Evolutionary conservation across 2,329 filamentous ascomycete genomes (phyloP).

Genomic region (Penicillium vulpinum): DNA sequence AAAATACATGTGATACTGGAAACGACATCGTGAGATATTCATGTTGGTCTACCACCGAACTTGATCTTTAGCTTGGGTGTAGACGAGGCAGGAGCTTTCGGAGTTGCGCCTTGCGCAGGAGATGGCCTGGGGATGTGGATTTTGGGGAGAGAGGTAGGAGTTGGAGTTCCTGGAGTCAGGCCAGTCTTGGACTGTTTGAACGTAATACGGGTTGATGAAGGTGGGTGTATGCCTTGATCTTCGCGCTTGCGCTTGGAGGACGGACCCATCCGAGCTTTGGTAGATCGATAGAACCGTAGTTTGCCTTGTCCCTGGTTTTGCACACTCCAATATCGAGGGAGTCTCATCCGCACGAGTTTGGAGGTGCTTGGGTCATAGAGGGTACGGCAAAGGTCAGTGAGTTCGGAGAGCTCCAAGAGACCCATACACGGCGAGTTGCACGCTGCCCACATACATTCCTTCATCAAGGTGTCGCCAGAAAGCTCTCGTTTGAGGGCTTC

Average conservation of each 20-base stretch:
- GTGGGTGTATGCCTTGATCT: slow-evolving; percentile 33
- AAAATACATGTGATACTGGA: slow-evolving; percentile 20
- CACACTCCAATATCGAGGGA: slow-evolving; percentile 59
- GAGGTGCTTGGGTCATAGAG: slow-evolving; percentile 56
- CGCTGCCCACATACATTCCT: slow-evolving; percentile 58
- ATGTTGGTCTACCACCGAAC: slow-evolving; percentile 37
- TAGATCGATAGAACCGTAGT: slow-evolving; percentile 45
- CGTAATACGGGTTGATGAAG: slow-evolving; percentile 41
- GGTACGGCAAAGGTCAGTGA: slow-evolving; percentile 59
- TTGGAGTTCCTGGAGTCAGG: slow-evolving; percentile 25
- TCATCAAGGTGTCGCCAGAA: slow-evolving; percentile 50
- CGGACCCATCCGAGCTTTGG: slow-evolving; percentile 38
- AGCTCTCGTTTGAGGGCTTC: slow-evolving; percentile 58
- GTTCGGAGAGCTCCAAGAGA: slow-evolving; percentile 55
- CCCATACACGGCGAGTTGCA: slow-evolving; percentile 54
- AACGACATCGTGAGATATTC: slow-evolving; percentile 12
- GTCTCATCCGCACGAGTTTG: slow-evolving; percentile 52
- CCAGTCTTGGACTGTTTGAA: slow-evolving; percentile 44
- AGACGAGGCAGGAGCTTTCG: slow-evolving; percentile 29
- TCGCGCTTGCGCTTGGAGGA: slow-evolving; percentile 44
- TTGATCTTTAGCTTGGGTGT: slow-evolving; percentile 47
- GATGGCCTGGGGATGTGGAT: slow-evolving; percentile 37
- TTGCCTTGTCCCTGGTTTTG: slow-evolving; percentile 53
- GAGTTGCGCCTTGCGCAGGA: slow-evolving; percentile 29
- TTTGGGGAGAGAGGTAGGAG: slow-evolving; percentile 31